Percentiles rank a stretch among this genome's conserved stretches.
Evolutionary conservation across 768 basidiomycete species (phyloP).

Genomic region (Lentinula boryana): DNA sequence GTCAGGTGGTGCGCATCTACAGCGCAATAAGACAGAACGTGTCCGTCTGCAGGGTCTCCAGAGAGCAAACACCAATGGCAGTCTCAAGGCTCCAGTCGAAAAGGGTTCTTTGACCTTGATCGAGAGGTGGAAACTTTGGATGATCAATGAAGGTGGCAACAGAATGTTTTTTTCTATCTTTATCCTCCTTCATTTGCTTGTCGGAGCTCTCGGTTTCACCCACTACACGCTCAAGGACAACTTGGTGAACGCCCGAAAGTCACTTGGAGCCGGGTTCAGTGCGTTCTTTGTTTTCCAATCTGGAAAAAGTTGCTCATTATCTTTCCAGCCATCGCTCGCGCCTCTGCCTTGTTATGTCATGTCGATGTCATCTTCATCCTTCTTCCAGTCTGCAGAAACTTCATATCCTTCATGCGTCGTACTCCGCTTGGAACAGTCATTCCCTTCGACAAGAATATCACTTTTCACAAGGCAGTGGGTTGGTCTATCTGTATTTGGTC

Average conservation of each 20-base stretch:
- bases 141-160: conserved; percentile 88
- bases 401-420: conserved; percentile 82
- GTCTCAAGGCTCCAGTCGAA: conserved; percentile 15
- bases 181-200: conserved; percentile 76
- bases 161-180: conserved; percentile 76
- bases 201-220: conserved; percentile 69
- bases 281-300: conserved; percentile 15
- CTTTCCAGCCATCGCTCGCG: conserved; percentile 73
- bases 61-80: conserved; percentile 39
- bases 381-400: conserved; percentile 92
- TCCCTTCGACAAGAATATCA: conserved; percentile 64
- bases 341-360: conserved; percentile 86
- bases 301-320: background rate
- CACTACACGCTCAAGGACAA: conserved; percentile 83
- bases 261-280: conserved; percentile 80
- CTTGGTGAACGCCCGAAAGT: conserved; percentile 52
- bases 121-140: conserved; percentile 58
- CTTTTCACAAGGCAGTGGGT: conserved; percentile 63
- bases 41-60: conserved; percentile 81
- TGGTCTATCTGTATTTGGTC: conserved; percentile 77
- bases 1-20: conserved; percentile 43
- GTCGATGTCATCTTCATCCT: conserved; percentile 92
- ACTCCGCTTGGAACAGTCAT: conserved; percentile 83
- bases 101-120: conserved; percentile 27
- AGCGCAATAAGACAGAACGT: conserved; percentile 85